Percentiles rank a stretch among this genome's conserved stretches.
Conservation (phyloP, 257 asterid species). For the Fraxinus americana region DNA sequence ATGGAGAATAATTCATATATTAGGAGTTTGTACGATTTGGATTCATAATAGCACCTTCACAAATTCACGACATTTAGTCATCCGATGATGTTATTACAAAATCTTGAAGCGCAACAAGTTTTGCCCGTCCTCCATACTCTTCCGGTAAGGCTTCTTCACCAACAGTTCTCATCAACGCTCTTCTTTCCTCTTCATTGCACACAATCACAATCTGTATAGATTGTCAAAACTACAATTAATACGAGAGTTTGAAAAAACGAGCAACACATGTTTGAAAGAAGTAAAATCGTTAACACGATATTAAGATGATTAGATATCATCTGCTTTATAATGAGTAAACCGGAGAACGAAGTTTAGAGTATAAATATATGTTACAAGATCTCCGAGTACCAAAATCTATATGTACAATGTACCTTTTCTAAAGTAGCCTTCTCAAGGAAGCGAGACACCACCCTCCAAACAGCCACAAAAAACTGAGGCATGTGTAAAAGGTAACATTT, state of each 20-base stretch:
- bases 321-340: too few species aligned
- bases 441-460: conserved; percentile 69
- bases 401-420: conserved; percentile 47
- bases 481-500: conserved; percentile 61
- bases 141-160: conserved; percentile 72
- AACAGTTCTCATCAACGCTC: conserved; percentile 40
- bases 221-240: not conserved
- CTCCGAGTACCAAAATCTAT: not conserved
- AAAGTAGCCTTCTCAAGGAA: conserved; percentile 69
- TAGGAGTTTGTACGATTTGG: conserved; percentile 6
- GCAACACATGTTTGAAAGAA: not conserved
- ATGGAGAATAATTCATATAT: not conserved
- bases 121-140: conserved; percentile 71
- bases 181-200: conserved; percentile 55
- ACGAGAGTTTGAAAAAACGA: not conserved
- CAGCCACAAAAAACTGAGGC: conserved; percentile 73
- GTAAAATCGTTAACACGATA: not conserved
- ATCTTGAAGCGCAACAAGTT: conserved; percentile 55
- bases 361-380: not conserved
- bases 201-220: conserved; percentile 55
- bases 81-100: conserved; percentile 31
- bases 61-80: conserved; percentile 11
- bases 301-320: not conserved
- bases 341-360: not conserved
- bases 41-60: conserved; percentile 7